Conservation (phyloP, 495 filamentous ascomycete species). For the Aspergillus diversus region DNA sequence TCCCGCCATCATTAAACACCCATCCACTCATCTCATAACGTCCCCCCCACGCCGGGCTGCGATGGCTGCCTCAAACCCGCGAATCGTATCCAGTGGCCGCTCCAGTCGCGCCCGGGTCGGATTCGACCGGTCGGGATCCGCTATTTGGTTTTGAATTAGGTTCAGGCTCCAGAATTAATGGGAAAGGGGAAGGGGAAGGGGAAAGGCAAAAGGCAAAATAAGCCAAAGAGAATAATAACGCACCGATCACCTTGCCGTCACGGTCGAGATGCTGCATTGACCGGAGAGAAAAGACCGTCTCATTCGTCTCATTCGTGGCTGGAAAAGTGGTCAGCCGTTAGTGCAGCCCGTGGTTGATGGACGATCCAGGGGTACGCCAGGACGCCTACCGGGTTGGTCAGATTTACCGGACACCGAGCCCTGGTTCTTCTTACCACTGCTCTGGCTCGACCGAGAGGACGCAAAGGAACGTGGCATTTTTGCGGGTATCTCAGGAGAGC, state of each 20-base stretch:
- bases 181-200: background rate
- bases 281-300: conserved; percentile 63
- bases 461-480: conserved; percentile 18
- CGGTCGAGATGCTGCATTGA: conserved; percentile 75
- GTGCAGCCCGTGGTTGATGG: background rate
- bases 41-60: conserved; percentile 53
- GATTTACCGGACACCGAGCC: conserved; percentile 70
- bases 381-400: conserved; percentile 83
- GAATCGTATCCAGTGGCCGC: conserved; percentile 90
- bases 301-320: conserved; percentile 6
- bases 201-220: background rate
- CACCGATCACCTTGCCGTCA: conserved; percentile 84
- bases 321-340: conserved; percentile 22
- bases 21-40: background rate
- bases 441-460: conserved; percentile 32
- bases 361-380: background rate
- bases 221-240: conserved; percentile 22
- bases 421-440: conserved; percentile 47
- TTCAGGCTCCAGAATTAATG: conserved; percentile 35
- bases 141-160: conserved; percentile 24
- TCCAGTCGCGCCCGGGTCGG: conserved; percentile 87
- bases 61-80: conserved; percentile 88
- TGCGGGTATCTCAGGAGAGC: background rate
- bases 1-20: background rate
- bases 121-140: conserved; percentile 46